A percentile compares a stretch with the other conserved stretches of the same genome.
phyloP scores from a whole-genome alignment of 768 basidiomycete species.

The Tephrocybe rancida region DNA sequence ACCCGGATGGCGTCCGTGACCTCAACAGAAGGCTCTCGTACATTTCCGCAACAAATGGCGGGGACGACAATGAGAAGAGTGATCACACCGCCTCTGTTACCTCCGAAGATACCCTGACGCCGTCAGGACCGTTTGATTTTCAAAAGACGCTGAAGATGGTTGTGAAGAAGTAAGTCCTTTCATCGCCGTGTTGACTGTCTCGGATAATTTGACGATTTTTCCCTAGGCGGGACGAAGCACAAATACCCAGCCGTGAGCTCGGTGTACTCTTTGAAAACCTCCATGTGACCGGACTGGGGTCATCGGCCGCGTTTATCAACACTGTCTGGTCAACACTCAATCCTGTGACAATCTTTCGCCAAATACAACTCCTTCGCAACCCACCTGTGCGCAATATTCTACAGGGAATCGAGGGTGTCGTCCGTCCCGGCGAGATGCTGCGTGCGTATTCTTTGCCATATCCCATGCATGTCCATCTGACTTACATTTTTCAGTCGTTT shows the following conservation, averaged over 20 bases:
- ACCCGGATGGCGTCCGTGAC: constrained; percentile 48
- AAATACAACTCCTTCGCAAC: constrained; percentile 50
- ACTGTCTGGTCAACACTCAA: constrained; percentile 70
- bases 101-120: constrained; percentile 26
- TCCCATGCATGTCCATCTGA: neutral
- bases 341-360: constrained; percentile 43
- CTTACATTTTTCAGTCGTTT: constrained; percentile 55
- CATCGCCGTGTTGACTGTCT: neutral
- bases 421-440: constrained; percentile 78
- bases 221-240: constrained; percentile 12
- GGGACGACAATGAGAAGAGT: neutral
- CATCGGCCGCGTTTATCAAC: constrained; percentile 50
- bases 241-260: constrained; percentile 42
- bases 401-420: constrained; percentile 61
- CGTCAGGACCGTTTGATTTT: constrained; percentile 36
- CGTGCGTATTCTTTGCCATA: constrained; percentile 43
- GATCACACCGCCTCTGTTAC: constrained; percentile 10
- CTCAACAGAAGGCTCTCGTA: constrained; percentile 39
- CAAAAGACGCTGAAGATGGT: constrained; percentile 33
- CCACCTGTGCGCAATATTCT: constrained; percentile 68
- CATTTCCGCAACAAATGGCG: constrained; percentile 19
- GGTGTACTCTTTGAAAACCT: constrained; percentile 65
- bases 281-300: constrained; percentile 60
- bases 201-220: neutral
- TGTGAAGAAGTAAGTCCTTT: constrained; percentile 30